Evolutionary conservation across 2,329 filamentous ascomycete species (phyloP).

Genomic region (Gremmenia infestans): DNA sequence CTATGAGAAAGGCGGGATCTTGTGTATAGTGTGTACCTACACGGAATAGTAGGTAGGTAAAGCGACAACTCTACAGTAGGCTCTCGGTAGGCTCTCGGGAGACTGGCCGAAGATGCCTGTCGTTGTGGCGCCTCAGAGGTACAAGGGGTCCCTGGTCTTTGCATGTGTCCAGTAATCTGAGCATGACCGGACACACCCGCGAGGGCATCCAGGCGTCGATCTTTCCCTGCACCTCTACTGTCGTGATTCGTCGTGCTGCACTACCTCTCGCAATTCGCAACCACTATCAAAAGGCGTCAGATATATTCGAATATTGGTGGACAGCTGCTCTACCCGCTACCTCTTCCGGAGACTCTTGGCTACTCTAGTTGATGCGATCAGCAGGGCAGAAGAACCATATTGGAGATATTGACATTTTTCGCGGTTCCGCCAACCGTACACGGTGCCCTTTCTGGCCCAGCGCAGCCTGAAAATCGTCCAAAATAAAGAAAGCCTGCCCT

Average conservation of each 20-base stretch:
- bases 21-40: neutral
- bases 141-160: conserved; percentile 1
- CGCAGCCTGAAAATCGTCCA: neutral
- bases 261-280: conserved; percentile 2
- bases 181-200: conserved; percentile 24
- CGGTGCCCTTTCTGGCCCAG: neutral
- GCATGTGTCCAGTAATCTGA: conserved; percentile 6
- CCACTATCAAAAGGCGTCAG: conserved; percentile 7
- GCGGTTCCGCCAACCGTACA: neutral
- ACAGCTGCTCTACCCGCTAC: conserved; percentile 1
- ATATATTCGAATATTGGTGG: conserved; percentile 15
- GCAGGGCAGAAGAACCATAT: neutral
- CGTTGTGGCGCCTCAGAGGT: neutral
- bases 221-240: conserved; percentile 13
- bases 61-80: neutral
- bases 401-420: neutral
- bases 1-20: neutral
- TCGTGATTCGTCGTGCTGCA: conserved; percentile 18
- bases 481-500: neutral
- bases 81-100: conserved; percentile 7
- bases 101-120: conserved; percentile 13
- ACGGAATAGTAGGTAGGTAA: too few relatives aligned
- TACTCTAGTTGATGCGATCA: conserved; percentile 1
- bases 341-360: neutral
- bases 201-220: conserved; percentile 22